Evolutionary conservation across 257 asterid species (phyloP), one percentile per base, ranked within the genome.

Genomic region (Solanum ossicruentum): DNA sequence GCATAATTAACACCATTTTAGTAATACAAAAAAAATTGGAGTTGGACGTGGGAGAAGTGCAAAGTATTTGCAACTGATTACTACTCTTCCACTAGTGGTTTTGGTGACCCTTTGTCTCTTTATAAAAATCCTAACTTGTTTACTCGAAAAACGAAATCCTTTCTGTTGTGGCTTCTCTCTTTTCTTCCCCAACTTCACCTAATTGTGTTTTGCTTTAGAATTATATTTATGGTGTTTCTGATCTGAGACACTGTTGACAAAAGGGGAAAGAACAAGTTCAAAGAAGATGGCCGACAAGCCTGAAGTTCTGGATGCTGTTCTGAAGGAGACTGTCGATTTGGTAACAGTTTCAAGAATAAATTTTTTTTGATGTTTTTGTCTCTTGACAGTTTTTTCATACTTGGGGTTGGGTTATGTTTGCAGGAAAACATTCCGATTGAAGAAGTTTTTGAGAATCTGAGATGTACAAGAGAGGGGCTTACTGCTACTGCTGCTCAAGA

Each of bases 321-420:
- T 96, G 94, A 96, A 92, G 90, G 99, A 96, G 81, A 95, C 98
- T 47, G 99, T 96, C 77, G 99, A 96, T 95, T 93, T 96, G 98
- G 99, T 95, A 93, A 94, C 91, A 97, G 97, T 94, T 95, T 95
- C 88, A 91, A 63, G 47, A 28, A 28, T 60, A 73, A n/a, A 20
- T 58, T 52, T 8, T 85, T 87, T 10, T 18, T 78, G 49, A 84
- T 57, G 8, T 28, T 60, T 39, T 67, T 61, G 13, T 75, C 71
- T 84, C 66, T 39, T 61, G 85, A 70, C 82, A 13, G 79, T 71
- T 36, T 84, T 54, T 86, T 75, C 43, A 84, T 73, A 84, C 86
- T 7, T 72, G 51, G 55, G 81, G 20, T 65, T 32, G 43, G 83
- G 16, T 36, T 88, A 66, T 86, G 18, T 7, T 84, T 88, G 85